A percentile compares a stretch with the other conserved stretches of the same genome.
These are phyloP conservation scores for Dovyalis caffra DNA, from an alignment of 345 rosid genomes.

Conservation along the genomic window DNA sequence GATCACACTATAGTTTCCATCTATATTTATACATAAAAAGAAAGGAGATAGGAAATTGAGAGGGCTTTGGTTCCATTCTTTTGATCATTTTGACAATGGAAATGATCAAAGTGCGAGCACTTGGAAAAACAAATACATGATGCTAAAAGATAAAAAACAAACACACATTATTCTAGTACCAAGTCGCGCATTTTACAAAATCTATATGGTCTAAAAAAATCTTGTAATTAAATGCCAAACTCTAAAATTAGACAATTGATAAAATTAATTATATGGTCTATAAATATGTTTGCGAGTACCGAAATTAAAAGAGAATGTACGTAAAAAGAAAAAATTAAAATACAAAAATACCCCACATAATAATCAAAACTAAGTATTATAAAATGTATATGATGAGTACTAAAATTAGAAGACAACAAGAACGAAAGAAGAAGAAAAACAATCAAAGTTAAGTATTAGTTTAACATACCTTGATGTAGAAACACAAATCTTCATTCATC, in stretches of 20 bases:
- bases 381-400: no score
- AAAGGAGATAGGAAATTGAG: neutral
- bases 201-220: no score
- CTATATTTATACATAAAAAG: slow-evolving; percentile 26
- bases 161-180: neutral
- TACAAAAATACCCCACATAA: no score
- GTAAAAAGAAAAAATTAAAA: no score
- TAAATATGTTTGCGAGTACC: no score
- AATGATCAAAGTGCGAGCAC: slow-evolving; percentile 21
- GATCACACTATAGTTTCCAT: slow-evolving; percentile 28
- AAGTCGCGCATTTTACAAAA: no score
- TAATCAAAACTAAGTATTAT: no score
- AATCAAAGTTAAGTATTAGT: neutral
- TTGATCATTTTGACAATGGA: slow-evolving; percentile 21
- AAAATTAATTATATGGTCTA: no score
- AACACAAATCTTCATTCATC: slow-evolving; percentile 2
- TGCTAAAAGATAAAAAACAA: neutral
- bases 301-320: no score
- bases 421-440: neutral
- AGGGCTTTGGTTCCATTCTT: slow-evolving; percentile 1
- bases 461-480: neutral
- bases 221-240: no score
- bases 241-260: no score
- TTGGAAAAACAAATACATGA: neutral
- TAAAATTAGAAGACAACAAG: neutral